These are phyloP conservation scores for Coprinopsis cinerea DNA, from an alignment of 768 basidiomycete species.

Conservation along the genomic window DNA sequence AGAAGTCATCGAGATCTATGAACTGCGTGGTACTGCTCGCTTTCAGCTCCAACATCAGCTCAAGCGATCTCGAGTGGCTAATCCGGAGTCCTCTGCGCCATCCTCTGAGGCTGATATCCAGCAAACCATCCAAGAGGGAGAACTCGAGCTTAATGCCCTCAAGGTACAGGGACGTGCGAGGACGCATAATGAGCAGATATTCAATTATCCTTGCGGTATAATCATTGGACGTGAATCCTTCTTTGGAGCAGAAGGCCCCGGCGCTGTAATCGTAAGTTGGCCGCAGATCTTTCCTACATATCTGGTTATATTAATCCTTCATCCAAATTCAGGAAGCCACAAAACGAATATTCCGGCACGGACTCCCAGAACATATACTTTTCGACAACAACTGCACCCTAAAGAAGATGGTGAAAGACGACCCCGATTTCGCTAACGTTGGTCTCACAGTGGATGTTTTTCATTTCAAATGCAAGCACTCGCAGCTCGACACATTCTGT, in stretches of 20 bases:
- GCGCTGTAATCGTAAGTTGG: slow-evolving; percentile 16
- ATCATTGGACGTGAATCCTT: slow-evolving; percentile 21
- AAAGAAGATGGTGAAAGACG: slow-evolving; percentile 3
- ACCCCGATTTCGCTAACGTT: slow-evolving; percentile 12
- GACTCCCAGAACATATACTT: slow-evolving; percentile 14
- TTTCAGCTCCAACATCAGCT: not conserved
- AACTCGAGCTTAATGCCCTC: slow-evolving; percentile 20
- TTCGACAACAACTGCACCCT: slow-evolving; percentile 21
- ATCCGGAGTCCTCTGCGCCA: not conserved
- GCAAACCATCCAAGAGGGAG: not conserved
- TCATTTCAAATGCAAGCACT: slow-evolving; percentile 24
- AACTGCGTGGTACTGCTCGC: not conserved
- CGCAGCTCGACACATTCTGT: slow-evolving; percentile 17
- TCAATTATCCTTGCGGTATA: slow-evolving; percentile 20
- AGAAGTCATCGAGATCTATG: not conserved
- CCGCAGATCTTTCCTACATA: not conserved
- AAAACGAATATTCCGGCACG: slow-evolving; percentile 7
- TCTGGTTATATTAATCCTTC: slow-evolving; percentile 3
- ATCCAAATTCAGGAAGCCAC: slow-evolving; percentile 10
- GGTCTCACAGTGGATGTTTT: slow-evolving; percentile 20
- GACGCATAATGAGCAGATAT: slow-evolving; percentile 25
- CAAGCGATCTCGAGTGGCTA: not conserved
- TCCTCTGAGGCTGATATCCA: not conserved
- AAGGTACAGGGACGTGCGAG: slow-evolving; percentile 16
- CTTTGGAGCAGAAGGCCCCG: slow-evolving; percentile 20